Conservation (phyloP, 331 rosid species). For the Malus hybrid region DNA sequence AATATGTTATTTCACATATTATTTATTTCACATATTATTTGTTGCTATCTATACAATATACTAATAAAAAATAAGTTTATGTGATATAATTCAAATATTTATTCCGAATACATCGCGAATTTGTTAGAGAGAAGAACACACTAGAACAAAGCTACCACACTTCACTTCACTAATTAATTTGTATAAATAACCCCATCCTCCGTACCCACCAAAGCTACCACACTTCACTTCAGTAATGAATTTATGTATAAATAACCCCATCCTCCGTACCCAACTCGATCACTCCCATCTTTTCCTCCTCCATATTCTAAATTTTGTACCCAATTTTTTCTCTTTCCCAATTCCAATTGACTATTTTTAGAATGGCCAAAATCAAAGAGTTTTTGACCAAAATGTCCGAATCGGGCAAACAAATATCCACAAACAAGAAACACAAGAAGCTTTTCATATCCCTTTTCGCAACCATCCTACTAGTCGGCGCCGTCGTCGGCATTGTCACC, state of each 20-base stretch:
- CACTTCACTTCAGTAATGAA: neutral
- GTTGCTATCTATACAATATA: too few species aligned
- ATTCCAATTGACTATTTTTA: neutral
- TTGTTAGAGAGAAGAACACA: too few species aligned
- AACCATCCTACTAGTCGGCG: slow-evolving; percentile 30
- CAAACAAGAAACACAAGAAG: slow-evolving; percentile 13
- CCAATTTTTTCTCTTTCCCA: neutral
- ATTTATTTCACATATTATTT: too few species aligned
- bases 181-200: neutral
- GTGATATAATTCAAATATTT: too few species aligned
- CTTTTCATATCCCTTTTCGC: slow-evolving; percentile 36
- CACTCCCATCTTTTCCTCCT: neutral
- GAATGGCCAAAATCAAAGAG: slow-evolving; percentile 24
- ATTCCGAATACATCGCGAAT: too few species aligned
- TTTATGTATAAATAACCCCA: neutral
- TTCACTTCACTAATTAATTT: neutral
- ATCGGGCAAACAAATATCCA: slow-evolving; percentile 2
- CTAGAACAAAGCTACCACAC: neutral
- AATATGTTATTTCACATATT: too few species aligned
- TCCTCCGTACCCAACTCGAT: neutral
- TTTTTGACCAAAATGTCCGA: slow-evolving; percentile 19
- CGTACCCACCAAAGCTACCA: neutral
- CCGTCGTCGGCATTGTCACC: slow-evolving; percentile 30
- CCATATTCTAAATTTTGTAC: neutral
- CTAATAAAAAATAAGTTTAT: too few species aligned